Evolutionary conservation across 805 yeast genomes (phyloP).

Genomic region (Candida dajiaensis): DNA sequence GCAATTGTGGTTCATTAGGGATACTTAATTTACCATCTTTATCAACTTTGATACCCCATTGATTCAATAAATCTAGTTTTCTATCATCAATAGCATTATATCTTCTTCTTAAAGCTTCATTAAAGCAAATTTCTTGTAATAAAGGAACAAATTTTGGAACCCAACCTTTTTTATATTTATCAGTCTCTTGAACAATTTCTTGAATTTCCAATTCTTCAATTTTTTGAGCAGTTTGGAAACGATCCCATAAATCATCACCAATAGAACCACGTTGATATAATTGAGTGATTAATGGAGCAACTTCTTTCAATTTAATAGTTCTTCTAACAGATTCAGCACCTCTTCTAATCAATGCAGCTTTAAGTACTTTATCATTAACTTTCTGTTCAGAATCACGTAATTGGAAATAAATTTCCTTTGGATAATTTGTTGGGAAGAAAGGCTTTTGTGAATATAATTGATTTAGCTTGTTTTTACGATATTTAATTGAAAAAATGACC

Average conservation of each 20-base stretch:
- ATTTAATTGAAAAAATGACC: slow-evolving; percentile 59
- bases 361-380: slow-evolving; percentile 73
- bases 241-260: slow-evolving; percentile 83
- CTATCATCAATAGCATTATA: slow-evolving; percentile 34
- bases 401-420: slow-evolving; percentile 56
- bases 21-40: slow-evolving; percentile 13
- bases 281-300: slow-evolving; percentile 58
- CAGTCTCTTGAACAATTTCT: slow-evolving; percentile 72
- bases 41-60: slow-evolving; percentile 26
- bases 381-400: slow-evolving; percentile 47
- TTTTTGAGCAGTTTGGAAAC: slow-evolving; percentile 71
- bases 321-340: slow-evolving; percentile 89
- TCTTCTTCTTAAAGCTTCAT: slow-evolving; percentile 85
- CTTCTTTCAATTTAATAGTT: slow-evolving; percentile 74
- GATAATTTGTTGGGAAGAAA: slow-evolving; percentile 64
- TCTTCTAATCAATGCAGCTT: slow-evolving; percentile 59
- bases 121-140: slow-evolving; percentile 86
- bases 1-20: not conserved
- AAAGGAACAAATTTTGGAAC: slow-evolving; percentile 66
- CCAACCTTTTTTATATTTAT: slow-evolving; percentile 73
- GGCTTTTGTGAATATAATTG: slow-evolving; percentile 59
- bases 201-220: slow-evolving; percentile 76
- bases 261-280: slow-evolving; percentile 84
- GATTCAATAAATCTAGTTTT: slow-evolving; percentile 26
- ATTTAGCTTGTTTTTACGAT: slow-evolving; percentile 48